A percentile compares a stretch with the other conserved stretches of the same genome.
phyloP scores from a whole-genome alignment of 1,139 yeast species.

The Geotrichum citri-aurantii region DNA sequence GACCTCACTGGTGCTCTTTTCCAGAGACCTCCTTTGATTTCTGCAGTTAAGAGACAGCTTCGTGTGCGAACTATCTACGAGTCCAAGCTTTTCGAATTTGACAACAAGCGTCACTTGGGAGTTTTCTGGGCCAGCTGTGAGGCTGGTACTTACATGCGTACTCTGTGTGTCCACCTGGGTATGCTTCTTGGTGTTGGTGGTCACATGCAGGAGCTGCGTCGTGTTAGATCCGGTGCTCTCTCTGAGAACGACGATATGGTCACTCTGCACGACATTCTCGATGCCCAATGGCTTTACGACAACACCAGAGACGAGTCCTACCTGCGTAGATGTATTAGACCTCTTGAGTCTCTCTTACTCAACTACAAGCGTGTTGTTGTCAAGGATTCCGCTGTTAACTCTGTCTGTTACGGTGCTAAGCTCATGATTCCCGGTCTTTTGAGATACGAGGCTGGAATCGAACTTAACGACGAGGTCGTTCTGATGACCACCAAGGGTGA shows the following conservation, averaged over 20 bases:
- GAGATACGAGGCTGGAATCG: conserved; percentile 97
- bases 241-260: conserved; percentile 87
- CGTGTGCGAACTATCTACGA: conserved; percentile 98
- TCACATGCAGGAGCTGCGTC: conserved; percentile 98
- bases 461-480: conserved; percentile 95
- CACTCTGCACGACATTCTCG: conserved; percentile 93
- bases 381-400: conserved; percentile 96
- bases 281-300: conserved; percentile 97
- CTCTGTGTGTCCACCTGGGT: conserved; percentile 96
- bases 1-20: conserved; percentile 96
- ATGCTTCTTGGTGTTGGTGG: conserved; percentile 98
- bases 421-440: conserved; percentile 97
- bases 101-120: conserved; percentile 92
- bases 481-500: conserved; percentile 99
- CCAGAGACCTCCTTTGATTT: conserved; percentile 98
- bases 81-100: conserved; percentile 90
- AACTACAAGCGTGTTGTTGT: conserved; percentile 97
- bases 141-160: conserved; percentile 99
- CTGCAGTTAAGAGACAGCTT: conserved; percentile 97
- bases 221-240: conserved; percentile 97
- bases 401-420: conserved; percentile 98
- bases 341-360: conserved; percentile 84
- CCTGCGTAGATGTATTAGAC: conserved; percentile 89
- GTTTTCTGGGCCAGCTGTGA: conserved; percentile 99
- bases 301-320: conserved; percentile 96